Base-by-base conservation (phyloP, 2,329 filamentous ascomycete species). In the Exophiala spinifera region DNA sequence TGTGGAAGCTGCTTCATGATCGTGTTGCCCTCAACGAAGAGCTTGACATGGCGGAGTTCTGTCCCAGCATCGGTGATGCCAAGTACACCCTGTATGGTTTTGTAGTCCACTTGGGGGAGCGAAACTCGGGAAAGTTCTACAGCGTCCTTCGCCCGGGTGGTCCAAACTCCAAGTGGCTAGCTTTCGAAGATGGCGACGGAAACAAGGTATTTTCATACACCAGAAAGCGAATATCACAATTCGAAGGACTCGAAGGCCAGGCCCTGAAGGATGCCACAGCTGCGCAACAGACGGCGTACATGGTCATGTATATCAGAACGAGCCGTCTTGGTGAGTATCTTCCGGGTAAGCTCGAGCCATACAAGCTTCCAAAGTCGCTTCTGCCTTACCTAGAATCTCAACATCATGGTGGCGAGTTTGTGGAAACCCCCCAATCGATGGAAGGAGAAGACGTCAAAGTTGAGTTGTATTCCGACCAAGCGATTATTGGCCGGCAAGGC, bases 61-160 rank as follows among this genome's bases (percentile, higher is more conserved):
- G 69, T 2, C 55, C 66, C 15, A 66, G 71, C 28, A 65, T 60
- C 1, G 63, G 72, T 21, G 71, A 65, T 7, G 70, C 69, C 11
- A 65, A 71, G 10, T 86, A 84, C 63, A 77, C 76, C 1, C 73
- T 86, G 0, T 85, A 82, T 59, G 81, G 81, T 2, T 80, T 84
- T 58, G 70, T 84, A 28, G 79, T 82, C 2, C 83, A 86, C 63
- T 78, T 77, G 56, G 82, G 81, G 21, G 76, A 76, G 40, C 76
- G 84, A 14, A 78, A 78, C 17, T 84, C 81, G 4, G 77, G 77
- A 45, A 74, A 79, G 34, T 85, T 83, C 68, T 80, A 82, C 61
- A 77, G 79, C n/a, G 77, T 84, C 31, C 67, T 86, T 45, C 76
- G 82, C 25, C 83, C 83, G 1, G 74, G 74, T 42, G 81, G 82